Percentiles rank a stretch among this genome's conserved stretches.
phyloP scores from a whole-genome alignment of 2,329 filamentous ascomycete genomes.

The Colletotrichum spaethianum region DNA sequence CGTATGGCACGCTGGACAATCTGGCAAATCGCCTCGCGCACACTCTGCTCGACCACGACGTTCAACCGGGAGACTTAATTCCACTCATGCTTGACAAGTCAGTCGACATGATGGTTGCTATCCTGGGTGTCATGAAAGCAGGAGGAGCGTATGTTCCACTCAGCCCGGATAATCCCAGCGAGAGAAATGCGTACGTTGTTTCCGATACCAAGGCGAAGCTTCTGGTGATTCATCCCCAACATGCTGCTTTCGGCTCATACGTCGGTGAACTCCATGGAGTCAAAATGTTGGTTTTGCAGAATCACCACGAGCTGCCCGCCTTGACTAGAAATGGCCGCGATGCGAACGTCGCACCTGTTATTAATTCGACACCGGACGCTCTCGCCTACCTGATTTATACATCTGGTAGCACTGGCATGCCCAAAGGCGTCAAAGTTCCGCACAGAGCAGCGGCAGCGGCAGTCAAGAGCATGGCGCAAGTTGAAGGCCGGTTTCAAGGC shows the following conservation, averaged over 20 bases:
- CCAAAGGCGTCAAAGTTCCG: slow-evolving; percentile 42
- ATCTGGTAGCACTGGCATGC: slow-evolving; percentile 29
- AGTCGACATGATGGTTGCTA: slow-evolving; percentile 39
- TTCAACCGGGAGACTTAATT: slow-evolving; percentile 15
- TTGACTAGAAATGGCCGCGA: neutral
- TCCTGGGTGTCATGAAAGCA: slow-evolving; percentile 42
- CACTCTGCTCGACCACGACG: slow-evolving; percentile 4
- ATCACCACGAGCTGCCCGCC: neutral
- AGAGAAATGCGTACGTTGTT: slow-evolving; percentile 44
- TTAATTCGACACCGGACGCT: slow-evolving; percentile 4
- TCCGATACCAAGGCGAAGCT: slow-evolving; percentile 39
- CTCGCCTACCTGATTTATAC: slow-evolving; percentile 36
- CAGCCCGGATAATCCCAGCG: slow-evolving; percentile 42
- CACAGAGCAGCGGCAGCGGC: slow-evolving; percentile 41
- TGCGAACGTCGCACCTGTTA: neutral
- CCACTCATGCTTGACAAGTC: slow-evolving; percentile 41
- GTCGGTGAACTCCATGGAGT: neutral
- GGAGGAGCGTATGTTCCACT: slow-evolving; percentile 44
- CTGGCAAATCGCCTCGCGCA: slow-evolving; percentile 25
- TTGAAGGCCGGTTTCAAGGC: slow-evolving; percentile 23
- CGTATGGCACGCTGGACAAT: slow-evolving; percentile 18
- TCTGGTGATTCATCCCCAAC: slow-evolving; percentile 29
- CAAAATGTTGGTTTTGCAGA: neutral
- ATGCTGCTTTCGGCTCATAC: neutral
- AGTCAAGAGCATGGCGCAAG: slow-evolving; percentile 40